Evolutionary conservation across 2,329 filamentous ascomycete genomes (phyloP).

Genomic region (Aureobasidium sp.): DNA sequence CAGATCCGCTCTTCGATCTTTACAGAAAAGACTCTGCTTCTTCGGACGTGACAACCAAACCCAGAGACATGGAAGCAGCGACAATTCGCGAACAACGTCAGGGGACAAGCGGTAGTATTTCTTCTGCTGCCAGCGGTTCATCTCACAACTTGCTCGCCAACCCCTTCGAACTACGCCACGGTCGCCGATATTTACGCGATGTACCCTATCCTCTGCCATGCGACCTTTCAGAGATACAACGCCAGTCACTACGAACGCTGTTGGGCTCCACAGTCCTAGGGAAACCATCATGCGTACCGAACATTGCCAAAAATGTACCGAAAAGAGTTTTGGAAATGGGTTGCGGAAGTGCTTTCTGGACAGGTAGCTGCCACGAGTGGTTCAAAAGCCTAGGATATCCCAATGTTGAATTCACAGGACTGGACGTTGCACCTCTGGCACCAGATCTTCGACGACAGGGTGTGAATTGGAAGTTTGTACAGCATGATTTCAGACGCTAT

Average conservation of each 20-base stretch:
- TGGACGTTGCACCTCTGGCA: conserved; percentile 72
- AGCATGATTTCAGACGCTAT: conserved; percentile 70
- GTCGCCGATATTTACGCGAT: conserved; percentile 76
- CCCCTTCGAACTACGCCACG: conserved; percentile 62
- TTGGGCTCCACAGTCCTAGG: conserved; percentile 76
- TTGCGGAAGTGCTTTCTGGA: conserved; percentile 87
- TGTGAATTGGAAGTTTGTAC: conserved; percentile 82
- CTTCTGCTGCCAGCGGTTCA: background rate
- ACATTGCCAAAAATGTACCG: conserved; percentile 60
- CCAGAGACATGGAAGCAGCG: conserved; percentile 1
- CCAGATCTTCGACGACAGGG: conserved; percentile 60
- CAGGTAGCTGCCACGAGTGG: conserved; percentile 75
- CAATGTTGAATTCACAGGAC: conserved; percentile 69
- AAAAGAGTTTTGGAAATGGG: conserved; percentile 75
- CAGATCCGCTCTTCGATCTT: background rate
- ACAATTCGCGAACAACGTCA: background rate
- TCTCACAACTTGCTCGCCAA: conserved; percentile 14
- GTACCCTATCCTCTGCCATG: conserved; percentile 78
- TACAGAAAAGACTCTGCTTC: conserved; percentile 6
- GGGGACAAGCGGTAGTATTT: background rate
- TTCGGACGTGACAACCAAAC: background rate
- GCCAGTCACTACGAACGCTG: conserved; percentile 77
- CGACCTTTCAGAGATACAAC: conserved; percentile 79
- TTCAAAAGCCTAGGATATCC: conserved; percentile 62
- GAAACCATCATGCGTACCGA: conserved; percentile 67